These are phyloP conservation scores for Sporopachydermia lactativora DNA, from an alignment of 805 yeast genomes.

Conservation along the genomic window DNA sequence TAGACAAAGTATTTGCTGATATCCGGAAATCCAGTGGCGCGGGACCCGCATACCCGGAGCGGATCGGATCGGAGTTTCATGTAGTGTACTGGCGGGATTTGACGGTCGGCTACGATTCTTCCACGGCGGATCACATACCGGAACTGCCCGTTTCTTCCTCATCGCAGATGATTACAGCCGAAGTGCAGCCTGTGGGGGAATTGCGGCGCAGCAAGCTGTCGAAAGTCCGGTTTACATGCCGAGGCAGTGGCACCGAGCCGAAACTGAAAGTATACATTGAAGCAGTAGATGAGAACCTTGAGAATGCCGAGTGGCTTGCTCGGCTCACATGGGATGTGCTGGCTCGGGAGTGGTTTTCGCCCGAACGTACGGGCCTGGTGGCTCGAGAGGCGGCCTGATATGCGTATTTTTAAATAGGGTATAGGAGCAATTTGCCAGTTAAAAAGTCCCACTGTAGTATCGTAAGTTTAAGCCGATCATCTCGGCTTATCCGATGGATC, in stretches of 20 bases:
- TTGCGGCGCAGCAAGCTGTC: constrained; percentile 15
- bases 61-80: constrained; percentile 36
- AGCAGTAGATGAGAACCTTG: constrained; percentile 38
- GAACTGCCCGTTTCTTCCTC: constrained; percentile 51
- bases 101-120: constrained; percentile 68
- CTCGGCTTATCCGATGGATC: too few relatives aligned
- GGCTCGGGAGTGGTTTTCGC: constrained; percentile 53
- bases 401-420: constrained; percentile 5
- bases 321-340: constrained; percentile 52
- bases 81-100: constrained; percentile 71
- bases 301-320: constrained; percentile 38
- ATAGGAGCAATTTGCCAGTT: constrained; percentile 2
- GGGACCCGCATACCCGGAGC: constrained; percentile 24
- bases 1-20: constrained; percentile 38
- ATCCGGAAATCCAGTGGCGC: constrained; percentile 26
- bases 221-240: constrained; percentile 57
- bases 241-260: constrained; percentile 97
- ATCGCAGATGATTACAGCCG: constrained; percentile 80
- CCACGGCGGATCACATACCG: constrained; percentile 44
- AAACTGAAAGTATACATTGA: constrained; percentile 87
- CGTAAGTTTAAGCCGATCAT: too few relatives aligned
- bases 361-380: constrained; percentile 30
- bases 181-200: constrained; percentile 19
- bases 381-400: constrained; percentile 3
- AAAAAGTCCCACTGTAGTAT: too few relatives aligned